A percentile compares a stretch with the other conserved stretches of the same genome.
Evolutionary conservation across 75 land plant genomes (phyloP).

Genomic region (Gnetum montanum): DNA sequence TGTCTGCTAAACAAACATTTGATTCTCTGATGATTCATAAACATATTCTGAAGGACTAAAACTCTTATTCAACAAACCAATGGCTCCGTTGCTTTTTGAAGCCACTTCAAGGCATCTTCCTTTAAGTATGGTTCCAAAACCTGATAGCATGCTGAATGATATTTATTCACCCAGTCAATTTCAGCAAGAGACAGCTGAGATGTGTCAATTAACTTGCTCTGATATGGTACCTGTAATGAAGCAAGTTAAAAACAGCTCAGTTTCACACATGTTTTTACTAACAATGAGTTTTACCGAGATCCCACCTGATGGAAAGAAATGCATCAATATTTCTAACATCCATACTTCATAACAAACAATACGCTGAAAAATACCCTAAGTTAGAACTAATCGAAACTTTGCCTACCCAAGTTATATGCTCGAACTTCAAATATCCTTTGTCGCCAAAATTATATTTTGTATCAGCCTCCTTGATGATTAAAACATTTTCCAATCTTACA

Average conservation of each 20-base stretch:
- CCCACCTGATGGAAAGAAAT: not conserved
- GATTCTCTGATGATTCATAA: no score
- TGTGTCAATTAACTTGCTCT: slow-evolving; percentile 75
- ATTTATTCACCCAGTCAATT: slow-evolving; percentile 69
- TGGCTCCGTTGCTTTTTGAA: slow-evolving; percentile 76
- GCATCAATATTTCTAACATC: not conserved
- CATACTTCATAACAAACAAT: not conserved
- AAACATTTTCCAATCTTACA: slow-evolving; percentile 92
- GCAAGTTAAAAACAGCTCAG: not conserved
- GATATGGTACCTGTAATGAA: slow-evolving; percentile 76
- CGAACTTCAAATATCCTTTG: slow-evolving; percentile 88
- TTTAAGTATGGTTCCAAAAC: slow-evolving; percentile 51
- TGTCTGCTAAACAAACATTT: no score
- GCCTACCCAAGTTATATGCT: slow-evolving; percentile 97
- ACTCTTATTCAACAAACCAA: not conserved
- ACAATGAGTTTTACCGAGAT: not conserved
- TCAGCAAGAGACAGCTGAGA: slow-evolving; percentile 55
- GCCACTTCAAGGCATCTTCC: slow-evolving; percentile 65
- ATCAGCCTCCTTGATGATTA: slow-evolving; percentile 77
- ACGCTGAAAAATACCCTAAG: not conserved
- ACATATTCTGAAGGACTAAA: no score
- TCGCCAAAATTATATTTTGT: slow-evolving; percentile 85
- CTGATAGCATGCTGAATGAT: slow-evolving; percentile 63
- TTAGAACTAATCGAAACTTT: not conserved
- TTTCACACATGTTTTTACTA: no score